These are phyloP conservation scores for Mortierella sp. DNA, from an alignment of 371 early-diverging fungal genomes.

Conservation along the genomic window DNA sequence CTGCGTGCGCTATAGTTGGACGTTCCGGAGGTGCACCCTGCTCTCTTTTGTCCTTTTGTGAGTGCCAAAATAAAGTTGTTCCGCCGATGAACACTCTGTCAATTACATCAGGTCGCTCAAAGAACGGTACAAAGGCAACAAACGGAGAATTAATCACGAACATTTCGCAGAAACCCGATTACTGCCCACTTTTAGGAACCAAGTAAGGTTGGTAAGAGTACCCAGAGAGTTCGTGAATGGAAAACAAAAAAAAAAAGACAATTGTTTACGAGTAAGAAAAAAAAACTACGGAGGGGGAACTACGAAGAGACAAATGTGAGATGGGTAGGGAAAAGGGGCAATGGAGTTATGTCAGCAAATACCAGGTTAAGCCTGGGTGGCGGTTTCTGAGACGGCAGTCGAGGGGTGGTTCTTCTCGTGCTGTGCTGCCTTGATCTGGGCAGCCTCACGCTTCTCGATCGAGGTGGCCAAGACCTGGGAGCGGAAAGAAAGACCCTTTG, in stretches of 20 bases:
- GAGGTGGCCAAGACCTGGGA: constrained; percentile 90
- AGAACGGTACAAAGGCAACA: no score
- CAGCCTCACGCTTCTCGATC: constrained; percentile 88
- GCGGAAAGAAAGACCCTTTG: constrained; percentile 90
- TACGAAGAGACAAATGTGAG: neutral
- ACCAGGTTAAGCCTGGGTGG: neutral
- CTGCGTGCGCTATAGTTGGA: no score
- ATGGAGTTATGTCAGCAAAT: neutral
- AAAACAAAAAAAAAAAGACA: neutral
- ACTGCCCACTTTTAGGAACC: neutral
- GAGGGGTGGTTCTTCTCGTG: constrained; percentile 55
- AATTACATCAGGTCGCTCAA: no score
- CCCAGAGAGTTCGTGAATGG: neutral
- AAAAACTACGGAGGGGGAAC: neutral
- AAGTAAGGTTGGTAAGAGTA: neutral
- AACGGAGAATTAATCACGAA: no score
- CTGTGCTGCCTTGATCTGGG: constrained; percentile 48
- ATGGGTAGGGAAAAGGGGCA: neutral
- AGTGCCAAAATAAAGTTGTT: no score
- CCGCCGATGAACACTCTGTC: no score
- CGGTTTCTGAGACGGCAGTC: constrained; percentile 14
- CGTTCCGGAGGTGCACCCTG: no score
- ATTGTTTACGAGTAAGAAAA: neutral
- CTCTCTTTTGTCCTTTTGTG: no score
- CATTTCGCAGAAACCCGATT: neutral